A percentile compares a stretch with the other conserved stretches of the same genome.
phyloP scores from a whole-genome alignment of 345 rosid species.

The Camelina hispida region DNA sequence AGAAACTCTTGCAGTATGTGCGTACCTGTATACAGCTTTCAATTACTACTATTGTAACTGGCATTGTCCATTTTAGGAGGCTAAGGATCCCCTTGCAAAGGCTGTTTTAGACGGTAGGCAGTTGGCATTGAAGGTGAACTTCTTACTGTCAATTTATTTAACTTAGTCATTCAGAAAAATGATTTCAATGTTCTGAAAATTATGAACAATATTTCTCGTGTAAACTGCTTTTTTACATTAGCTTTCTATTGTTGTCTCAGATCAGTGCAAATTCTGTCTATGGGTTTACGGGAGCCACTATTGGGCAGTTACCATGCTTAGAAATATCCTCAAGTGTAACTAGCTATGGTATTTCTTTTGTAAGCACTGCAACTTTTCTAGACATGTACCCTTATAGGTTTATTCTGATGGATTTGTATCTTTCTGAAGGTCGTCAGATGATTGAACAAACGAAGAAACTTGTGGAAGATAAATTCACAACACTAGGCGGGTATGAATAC shows the following conservation, averaged over 20 bases:
- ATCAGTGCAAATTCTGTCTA: slow-evolving; percentile 97
- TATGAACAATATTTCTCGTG: neutral
- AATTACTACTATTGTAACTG: slow-evolving; percentile 21
- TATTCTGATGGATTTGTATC: slow-evolving; percentile 40
- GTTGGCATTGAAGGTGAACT: slow-evolving; percentile 83
- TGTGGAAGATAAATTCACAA: slow-evolving; percentile 89
- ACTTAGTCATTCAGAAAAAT: slow-evolving; percentile 10
- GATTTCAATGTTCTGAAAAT: slow-evolving; percentile 1
- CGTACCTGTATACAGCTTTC: slow-evolving; percentile 10
- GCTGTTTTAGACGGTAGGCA: slow-evolving; percentile 99
- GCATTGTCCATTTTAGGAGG: slow-evolving; percentile 64
- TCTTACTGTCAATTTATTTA: slow-evolving; percentile 29
- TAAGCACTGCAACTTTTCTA: slow-evolving; percentile 19
- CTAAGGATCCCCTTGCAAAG: slow-evolving; percentile 93
- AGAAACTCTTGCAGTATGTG: slow-evolving; percentile 21
- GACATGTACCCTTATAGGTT: slow-evolving; percentile 16
- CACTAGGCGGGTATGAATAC: slow-evolving; percentile 72
- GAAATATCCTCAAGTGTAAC: slow-evolving; percentile 99
- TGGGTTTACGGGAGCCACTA: slow-evolving; percentile 97
- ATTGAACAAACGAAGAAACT: slow-evolving; percentile 93
- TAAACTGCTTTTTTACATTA: slow-evolving; percentile 15
- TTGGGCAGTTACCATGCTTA: slow-evolving; percentile 90
- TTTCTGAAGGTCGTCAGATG: slow-evolving; percentile 88
- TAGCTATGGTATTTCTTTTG: slow-evolving; percentile 77
- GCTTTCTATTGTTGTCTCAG: slow-evolving; percentile 49